Base-by-base conservation (phyloP, 495 filamentous ascomycete genomes). In the Penicillium egyptiacum region DNA sequence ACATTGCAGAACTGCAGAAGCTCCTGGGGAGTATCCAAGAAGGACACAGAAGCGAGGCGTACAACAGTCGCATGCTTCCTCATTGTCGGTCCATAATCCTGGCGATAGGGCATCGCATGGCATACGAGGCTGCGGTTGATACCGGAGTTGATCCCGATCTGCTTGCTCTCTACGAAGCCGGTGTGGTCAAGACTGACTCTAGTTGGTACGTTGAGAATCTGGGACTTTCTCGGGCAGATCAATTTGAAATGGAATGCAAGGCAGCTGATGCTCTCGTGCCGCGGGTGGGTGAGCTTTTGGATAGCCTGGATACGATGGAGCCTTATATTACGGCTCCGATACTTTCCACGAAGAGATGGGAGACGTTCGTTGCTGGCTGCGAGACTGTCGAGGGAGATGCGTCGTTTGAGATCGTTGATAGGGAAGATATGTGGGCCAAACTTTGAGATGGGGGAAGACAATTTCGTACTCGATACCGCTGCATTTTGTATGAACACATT, bases 51-150 rank as follows among this genome's bases (percentile, higher is more conserved):
- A 64, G 70, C 41, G 58, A 59, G 10, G 60, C 65, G 20, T 71
- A 69, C 42, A 76, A 71, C 44, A 42, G 50, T 1, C 39, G 39
- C 6, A 19, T 19, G 14, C 50, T 75, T 12, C 72, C 70, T 1
- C 69, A 50, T 6, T 73, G 64, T 43, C 64, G 60, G 7, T 43
- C 63, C 0, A 53, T 75, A 16, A 47, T 73, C 33, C 40, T 67
- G 48, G 67, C 70, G 5, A 69, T 70, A 2, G 72, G 69, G 0
- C 66, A 70, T 20, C 70, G 70, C 10, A 73, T 73, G 69, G 70
- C 66, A 0, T 71, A 70, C 22, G 71, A 75, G 50, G 68, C 70
- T 5, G 68, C 72, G 4, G 35, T 45, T 3, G 57, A 66, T 17
- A 50, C 46, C 14, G 53, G 47, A 16, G 35, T 75, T 0, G 60